Percentiles rank a stretch among this genome's conserved stretches.
Evolutionary conservation across 192 early-diverging fungal species (phyloP).

Genomic region (Linnemannia zychae): DNA sequence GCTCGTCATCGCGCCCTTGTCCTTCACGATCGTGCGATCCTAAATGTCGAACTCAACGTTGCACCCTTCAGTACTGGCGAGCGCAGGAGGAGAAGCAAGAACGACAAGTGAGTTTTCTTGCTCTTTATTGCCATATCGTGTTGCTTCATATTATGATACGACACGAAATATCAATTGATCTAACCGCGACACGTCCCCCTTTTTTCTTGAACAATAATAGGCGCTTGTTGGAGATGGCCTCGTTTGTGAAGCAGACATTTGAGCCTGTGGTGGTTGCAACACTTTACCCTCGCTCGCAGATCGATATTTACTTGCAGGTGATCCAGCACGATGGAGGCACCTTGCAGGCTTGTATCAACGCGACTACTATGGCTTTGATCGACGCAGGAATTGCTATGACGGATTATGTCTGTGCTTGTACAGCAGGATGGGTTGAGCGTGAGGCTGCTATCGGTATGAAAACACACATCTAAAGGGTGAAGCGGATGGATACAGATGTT

Average conservation of each 20-base stretch:
- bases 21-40: constrained; percentile 78
- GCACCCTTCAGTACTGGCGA: constrained; percentile 94
- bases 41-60: constrained; percentile 93
- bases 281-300: constrained; percentile 90
- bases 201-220: constrained; percentile 38
- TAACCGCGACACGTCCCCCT: neutral
- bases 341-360: constrained; percentile 85
- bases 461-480: neutral
- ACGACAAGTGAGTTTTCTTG: constrained; percentile 78
- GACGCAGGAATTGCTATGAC: constrained; percentile 87
- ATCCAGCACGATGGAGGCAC: constrained; percentile 94
- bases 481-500: no score
- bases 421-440: constrained; percentile 87
- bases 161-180: neutral
- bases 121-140: neutral
- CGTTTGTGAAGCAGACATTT: constrained; percentile 90
- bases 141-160: no score
- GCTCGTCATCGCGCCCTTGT: constrained; percentile 69
- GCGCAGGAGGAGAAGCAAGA: constrained; percentile 84
- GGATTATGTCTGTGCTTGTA: constrained; percentile 90
- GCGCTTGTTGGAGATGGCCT: constrained; percentile 87
- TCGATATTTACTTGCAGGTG: constrained; percentile 93
- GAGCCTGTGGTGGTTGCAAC: constrained; percentile 85
- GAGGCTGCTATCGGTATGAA: constrained; percentile 74
- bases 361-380: constrained; percentile 84